A percentile compares a stretch with the other conserved stretches of the same genome.
Evolutionary conservation across 2,329 filamentous ascomycete genomes (phyloP).

Genomic region (Neobulgaria alba): DNA sequence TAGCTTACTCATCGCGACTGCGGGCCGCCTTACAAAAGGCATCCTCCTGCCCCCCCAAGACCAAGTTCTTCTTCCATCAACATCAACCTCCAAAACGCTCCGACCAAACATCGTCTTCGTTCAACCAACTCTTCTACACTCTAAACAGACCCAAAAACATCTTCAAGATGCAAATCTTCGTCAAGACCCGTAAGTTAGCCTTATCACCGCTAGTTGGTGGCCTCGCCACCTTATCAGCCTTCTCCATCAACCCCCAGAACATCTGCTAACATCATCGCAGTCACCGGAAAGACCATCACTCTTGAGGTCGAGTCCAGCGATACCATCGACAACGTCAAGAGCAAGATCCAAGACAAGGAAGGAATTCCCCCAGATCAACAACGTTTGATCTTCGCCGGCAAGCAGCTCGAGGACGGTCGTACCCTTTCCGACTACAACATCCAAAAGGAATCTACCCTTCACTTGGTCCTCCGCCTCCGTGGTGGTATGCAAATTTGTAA

Average conservation of each 20-base stretch:
- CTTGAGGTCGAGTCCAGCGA: background rate
- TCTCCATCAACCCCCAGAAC: conserved; percentile 42
- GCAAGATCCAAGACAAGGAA: background rate
- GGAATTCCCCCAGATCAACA: background rate
- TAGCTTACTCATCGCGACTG: too few relatives aligned
- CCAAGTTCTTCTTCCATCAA: background rate
- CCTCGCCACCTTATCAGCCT: conserved; percentile 39
- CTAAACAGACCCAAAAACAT: conserved; percentile 4
- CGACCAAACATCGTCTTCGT: conserved; percentile 5
- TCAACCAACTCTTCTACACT: conserved; percentile 1
- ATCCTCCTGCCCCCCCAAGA: conserved; percentile 2
- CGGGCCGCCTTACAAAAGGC: conserved; percentile 2
- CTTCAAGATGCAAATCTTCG: conserved; percentile 84
- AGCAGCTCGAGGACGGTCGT: conserved; percentile 91
- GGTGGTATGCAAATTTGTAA: conserved; percentile 76
- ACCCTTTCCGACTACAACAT: conserved; percentile 92
- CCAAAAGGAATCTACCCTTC: conserved; percentile 83
- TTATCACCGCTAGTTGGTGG: conserved; percentile 16
- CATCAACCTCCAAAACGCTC: background rate
- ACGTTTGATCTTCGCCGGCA: conserved; percentile 75
- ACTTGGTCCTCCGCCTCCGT: conserved; percentile 78
- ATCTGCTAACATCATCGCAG: conserved; percentile 58
- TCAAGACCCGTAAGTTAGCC: conserved; percentile 75
- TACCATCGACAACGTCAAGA: background rate
- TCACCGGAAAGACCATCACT: conserved; percentile 78